phyloP scores from a whole-genome alignment of 176 grass and related monocot genomes.

The Ensete glaucum region DNA sequence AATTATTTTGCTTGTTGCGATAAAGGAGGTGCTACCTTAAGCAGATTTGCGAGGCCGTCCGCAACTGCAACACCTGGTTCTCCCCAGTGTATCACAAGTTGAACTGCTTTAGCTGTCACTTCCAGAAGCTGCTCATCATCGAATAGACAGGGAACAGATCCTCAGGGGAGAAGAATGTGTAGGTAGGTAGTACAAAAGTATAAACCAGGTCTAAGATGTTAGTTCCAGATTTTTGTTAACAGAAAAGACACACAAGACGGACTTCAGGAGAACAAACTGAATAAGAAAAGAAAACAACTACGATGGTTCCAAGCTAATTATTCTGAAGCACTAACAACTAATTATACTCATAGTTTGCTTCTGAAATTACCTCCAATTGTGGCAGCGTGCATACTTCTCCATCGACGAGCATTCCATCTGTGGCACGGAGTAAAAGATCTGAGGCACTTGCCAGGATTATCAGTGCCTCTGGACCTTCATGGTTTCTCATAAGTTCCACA shows the following conservation, averaged over 20 bases:
- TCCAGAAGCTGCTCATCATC: constrained; percentile 54
- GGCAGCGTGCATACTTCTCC: constrained; percentile 96
- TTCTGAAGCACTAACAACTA: not conserved
- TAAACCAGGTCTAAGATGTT: not conserved
- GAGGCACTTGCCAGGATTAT: constrained; percentile 89
- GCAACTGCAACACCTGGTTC: constrained; percentile 70
- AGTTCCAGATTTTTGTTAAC: no score
- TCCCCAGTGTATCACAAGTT: constrained; percentile 88
- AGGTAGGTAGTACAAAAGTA: not conserved
- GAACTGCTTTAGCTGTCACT: constrained; percentile 83
- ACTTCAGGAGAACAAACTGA: constrained; percentile 8
- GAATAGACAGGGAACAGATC: not conserved
- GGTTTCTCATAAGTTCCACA: constrained; percentile 94
- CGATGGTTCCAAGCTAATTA: not conserved
- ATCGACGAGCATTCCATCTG: constrained; percentile 95
- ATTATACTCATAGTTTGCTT: not conserved
- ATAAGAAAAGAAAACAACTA: not conserved
- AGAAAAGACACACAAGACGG: not conserved
- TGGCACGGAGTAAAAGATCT: constrained; percentile 90
- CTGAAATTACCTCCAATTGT: constrained; percentile 72
- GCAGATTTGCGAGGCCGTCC: constrained; percentile 89
- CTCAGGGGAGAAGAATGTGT: not conserved
- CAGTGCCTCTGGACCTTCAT: constrained; percentile 74
- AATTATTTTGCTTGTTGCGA: not conserved
- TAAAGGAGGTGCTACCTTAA: constrained; percentile 40